Conservation (phyloP, 129 eudicot genomes). For the Sambucus nigra region DNA sequence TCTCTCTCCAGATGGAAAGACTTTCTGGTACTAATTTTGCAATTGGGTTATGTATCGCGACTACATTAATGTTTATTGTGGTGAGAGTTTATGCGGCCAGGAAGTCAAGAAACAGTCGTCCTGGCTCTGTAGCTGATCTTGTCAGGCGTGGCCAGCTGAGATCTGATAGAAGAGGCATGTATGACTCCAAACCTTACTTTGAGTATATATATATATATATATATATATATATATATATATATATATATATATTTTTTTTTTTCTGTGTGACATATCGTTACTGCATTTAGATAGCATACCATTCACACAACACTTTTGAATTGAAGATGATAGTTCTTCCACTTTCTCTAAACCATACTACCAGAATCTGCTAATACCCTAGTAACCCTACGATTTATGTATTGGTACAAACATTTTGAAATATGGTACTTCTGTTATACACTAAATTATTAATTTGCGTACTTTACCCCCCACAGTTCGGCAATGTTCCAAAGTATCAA, state of each 20-base stretch:
- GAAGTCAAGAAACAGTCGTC: slow-evolving; percentile 35
- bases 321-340: neutral
- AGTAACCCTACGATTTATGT: too few species aligned
- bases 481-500: too few species aligned
- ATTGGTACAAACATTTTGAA: too few species aligned
- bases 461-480: too few species aligned
- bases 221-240: too few species aligned
- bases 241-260: too few species aligned
- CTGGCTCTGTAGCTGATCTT: slow-evolving; percentile 96
- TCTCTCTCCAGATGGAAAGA: slow-evolving; percentile 48
- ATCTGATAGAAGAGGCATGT: slow-evolving; percentile 99
- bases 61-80: slow-evolving; percentile 41
- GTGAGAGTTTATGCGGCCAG: slow-evolving; percentile 42
- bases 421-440: too few species aligned
- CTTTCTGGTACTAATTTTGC: slow-evolving; percentile 27
- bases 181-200: slow-evolving; percentile 38
- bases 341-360: too few species aligned
- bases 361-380: too few species aligned
- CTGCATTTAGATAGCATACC: neutral
- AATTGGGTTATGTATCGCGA: slow-evolving; percentile 48
- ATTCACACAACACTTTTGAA: neutral
- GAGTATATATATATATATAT: too few species aligned
- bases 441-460: too few species aligned
- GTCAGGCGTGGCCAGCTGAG: slow-evolving; percentile 97
- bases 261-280: too few species aligned